phyloP scores from a whole-genome alignment of 2,329 filamentous ascomycete genomes.

The Aspergillus awamori region DNA sequence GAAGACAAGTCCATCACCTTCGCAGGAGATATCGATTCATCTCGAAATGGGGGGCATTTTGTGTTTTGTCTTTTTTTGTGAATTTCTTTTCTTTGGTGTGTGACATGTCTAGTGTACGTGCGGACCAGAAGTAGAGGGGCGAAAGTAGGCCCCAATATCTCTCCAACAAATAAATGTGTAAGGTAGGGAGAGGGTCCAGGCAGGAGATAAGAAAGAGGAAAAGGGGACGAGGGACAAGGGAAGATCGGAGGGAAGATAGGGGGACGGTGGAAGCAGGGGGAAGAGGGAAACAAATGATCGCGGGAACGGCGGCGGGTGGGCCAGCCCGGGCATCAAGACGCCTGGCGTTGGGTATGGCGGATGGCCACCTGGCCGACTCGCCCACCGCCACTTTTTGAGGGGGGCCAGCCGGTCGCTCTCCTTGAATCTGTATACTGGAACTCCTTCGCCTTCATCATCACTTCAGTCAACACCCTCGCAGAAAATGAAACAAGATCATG shows the following conservation, averaged over 20 bases:
- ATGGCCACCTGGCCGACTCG: constrained; percentile 17
- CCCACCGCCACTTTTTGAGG: constrained; percentile 19
- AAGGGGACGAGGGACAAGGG: not conserved
- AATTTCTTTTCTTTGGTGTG: constrained; percentile 25
- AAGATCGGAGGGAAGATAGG: not conserved
- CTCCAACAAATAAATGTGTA: constrained; percentile 14
- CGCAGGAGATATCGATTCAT: constrained; percentile 5
- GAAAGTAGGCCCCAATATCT: constrained; percentile 35
- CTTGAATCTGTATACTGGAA: not conserved
- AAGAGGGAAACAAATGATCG: not conserved
- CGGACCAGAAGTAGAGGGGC: constrained; percentile 24
- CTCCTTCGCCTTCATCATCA: not conserved
- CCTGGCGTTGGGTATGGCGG: constrained; percentile 4
- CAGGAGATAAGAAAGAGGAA: not conserved
- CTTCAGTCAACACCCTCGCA: not conserved
- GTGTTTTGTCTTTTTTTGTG: constrained; percentile 16
- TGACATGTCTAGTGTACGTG: constrained; percentile 28
- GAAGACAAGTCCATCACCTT: constrained; percentile 14
- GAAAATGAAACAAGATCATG: constrained; percentile 2
- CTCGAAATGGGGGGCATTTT: not conserved
- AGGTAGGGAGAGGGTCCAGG: not conserved
- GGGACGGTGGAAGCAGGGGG: not conserved
- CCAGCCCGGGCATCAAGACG: constrained; percentile 17
- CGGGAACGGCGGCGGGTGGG: constrained; percentile 5
- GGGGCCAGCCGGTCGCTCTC: constrained; percentile 1